phyloP scores from a whole-genome alignment of 306 rosid genomes.

The Biancaea sappan region DNA sequence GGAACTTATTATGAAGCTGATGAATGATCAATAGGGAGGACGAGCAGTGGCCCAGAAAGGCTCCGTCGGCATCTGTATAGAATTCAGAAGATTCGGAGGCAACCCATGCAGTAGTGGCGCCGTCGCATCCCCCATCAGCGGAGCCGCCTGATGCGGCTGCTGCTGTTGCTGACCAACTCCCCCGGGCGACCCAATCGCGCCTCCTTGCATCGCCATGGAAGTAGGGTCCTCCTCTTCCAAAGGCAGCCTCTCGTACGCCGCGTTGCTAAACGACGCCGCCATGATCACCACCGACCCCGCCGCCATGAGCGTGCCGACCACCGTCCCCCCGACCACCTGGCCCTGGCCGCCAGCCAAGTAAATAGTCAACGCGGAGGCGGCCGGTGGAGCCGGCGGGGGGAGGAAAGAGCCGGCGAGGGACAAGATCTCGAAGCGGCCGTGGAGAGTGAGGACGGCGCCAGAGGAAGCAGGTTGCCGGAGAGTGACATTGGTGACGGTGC shows the following conservation, averaged over 20 bases:
- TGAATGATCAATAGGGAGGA: slow-evolving; percentile 59
- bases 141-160: slow-evolving; percentile 55
- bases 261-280: slow-evolving; percentile 98
- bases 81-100: slow-evolving; percentile 74
- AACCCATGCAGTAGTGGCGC: slow-evolving; percentile 74
- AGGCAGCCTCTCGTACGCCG: slow-evolving; percentile 93
- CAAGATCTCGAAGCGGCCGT: slow-evolving; percentile 90
- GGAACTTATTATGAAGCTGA: too few species aligned
- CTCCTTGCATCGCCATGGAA: slow-evolving; percentile 54
- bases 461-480: slow-evolving; percentile 87
- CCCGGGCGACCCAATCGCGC: slow-evolving; percentile 63
- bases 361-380: slow-evolving; percentile 79
- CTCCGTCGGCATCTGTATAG: slow-evolving; percentile 85
- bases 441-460: slow-evolving; percentile 77
- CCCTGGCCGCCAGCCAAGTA: slow-evolving; percentile 94
- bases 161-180: slow-evolving; percentile 51
- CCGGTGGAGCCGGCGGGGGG: slow-evolving; percentile 93
- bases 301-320: slow-evolving; percentile 72
- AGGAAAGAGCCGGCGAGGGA: slow-evolving; percentile 82
- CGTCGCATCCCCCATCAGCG: slow-evolving; percentile 58
- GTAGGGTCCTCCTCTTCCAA: slow-evolving; percentile 87
- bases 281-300: slow-evolving; percentile 91
- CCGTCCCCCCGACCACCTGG: slow-evolving; percentile 94
- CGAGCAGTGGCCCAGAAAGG: slow-evolving; percentile 77
- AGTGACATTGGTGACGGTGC: slow-evolving; percentile 87